phyloP scores from a whole-genome alignment of 208 protist species.

The Trypanosoma caninum region DNA sequence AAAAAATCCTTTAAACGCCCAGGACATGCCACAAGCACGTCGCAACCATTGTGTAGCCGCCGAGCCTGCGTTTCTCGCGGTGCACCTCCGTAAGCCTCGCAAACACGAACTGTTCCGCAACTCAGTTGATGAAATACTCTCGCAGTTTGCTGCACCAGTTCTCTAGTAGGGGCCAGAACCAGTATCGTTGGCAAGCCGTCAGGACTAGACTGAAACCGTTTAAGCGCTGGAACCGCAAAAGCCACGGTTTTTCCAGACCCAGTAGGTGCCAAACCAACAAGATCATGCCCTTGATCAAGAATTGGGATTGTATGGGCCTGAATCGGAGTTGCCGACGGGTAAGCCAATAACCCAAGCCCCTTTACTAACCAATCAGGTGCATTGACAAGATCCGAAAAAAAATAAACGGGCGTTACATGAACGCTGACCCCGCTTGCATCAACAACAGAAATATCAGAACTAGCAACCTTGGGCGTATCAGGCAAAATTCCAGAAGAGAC shows the following conservation, averaged over 20 bases:
- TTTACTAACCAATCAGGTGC: conserved; percentile 59
- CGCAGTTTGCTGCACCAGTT: conserved; percentile 98
- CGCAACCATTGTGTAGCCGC: conserved; percentile 64
- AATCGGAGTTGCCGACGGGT: conserved; percentile 78
- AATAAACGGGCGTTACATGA: conserved; percentile 49
- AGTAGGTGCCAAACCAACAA: conserved; percentile 97
- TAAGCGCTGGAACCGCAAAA: conserved; percentile 96
- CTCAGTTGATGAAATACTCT: conserved; percentile 89
- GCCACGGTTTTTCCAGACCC: conserved; percentile 98
- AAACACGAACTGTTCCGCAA: conserved; percentile 47
- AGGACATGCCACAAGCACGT: conserved; percentile 97
- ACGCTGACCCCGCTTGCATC: conserved; percentile 43
- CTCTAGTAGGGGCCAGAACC: conserved; percentile 97
- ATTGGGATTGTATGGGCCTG: conserved; percentile 87
- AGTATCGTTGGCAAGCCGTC: conserved; percentile 86
- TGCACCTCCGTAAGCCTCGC: conserved; percentile 79
- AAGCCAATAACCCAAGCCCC: conserved; percentile 50
- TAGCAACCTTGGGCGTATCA: background rate
- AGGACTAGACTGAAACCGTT: conserved; percentile 39
- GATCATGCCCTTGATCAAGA: conserved; percentile 86
- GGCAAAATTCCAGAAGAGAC: background rate
- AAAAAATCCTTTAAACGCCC: conserved; percentile 97
- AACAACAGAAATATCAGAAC: conserved; percentile 45
- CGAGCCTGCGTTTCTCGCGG: conserved; percentile 62
- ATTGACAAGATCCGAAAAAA: conserved; percentile 53